Evolutionary conservation across 2,329 filamentous ascomycete genomes (phyloP).

Genomic region (Venturia aucupariae): DNA sequence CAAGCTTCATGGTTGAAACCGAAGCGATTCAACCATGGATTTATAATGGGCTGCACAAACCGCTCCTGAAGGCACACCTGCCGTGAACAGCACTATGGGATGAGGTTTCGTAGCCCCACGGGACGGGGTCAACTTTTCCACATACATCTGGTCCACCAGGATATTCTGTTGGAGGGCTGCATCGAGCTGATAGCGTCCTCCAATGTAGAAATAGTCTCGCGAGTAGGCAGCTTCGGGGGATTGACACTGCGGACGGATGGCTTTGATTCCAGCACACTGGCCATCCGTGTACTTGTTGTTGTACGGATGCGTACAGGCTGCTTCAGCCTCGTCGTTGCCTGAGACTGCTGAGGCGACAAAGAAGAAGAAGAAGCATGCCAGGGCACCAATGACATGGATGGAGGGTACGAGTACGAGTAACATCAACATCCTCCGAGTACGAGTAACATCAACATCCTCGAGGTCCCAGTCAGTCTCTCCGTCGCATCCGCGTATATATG

Average conservation of each 20-base stretch:
- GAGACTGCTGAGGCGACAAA: too few species aligned
- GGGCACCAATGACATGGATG: constrained; percentile 6
- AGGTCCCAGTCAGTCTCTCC: too few species aligned
- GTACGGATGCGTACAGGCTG: too few species aligned
- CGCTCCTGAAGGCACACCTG: constrained; percentile 23
- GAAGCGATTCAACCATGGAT: too few species aligned
- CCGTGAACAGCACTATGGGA: constrained; percentile 25
- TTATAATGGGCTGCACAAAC: constrained; percentile 5
- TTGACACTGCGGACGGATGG: neutral
- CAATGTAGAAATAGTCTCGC: constrained; percentile 9
- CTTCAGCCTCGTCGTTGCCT: too few species aligned
- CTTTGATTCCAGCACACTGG: neutral
- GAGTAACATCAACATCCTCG: constrained; percentile 4
- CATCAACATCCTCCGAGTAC: too few species aligned
- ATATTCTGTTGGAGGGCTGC: neutral
- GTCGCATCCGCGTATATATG: too few species aligned
- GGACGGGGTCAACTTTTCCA: constrained; percentile 22
- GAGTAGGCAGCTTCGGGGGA: neutral
- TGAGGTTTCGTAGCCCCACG: neutral
- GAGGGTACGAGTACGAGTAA: too few species aligned
- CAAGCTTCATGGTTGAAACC: neutral
- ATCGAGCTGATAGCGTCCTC: neutral
- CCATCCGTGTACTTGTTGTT: neutral
- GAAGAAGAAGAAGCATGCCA: neutral
- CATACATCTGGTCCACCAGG: constrained; percentile 21